Evolutionary conservation across 1,284 basidiomycete genomes (phyloP), one percentile per base, ranked within the genome.

Genomic region (Ustilago curta): DNA sequence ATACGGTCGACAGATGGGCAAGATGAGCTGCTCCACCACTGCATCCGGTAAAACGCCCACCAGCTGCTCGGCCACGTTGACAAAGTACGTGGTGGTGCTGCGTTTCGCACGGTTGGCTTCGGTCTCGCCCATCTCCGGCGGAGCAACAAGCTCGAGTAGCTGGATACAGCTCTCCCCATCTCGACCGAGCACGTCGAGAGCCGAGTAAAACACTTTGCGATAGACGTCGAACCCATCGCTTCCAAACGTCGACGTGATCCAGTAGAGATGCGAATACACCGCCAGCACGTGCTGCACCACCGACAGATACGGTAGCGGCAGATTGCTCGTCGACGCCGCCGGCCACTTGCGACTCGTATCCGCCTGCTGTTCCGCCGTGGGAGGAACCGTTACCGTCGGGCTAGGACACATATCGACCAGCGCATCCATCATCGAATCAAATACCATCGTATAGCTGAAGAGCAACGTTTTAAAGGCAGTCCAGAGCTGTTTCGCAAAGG

Each of bases 31-130:
- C 43, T 82, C 78, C 19, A 84, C 67, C 43, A 84, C 70, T 39
- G 75, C 51, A 29, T 82, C 77, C 4, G 83, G 81, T 14, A 83
- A 59, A 21, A 72, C 61, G 16, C 60, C 44, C 5, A 78, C 47
- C n/a, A 82, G 70, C 61, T 84, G 83, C 63, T 84, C 83, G 4
- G 77, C 59, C 0, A 83, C 77, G 44, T 82, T 73, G 49, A 84
- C 67, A 45, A 78, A 79, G 62, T 80, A 83, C 3, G 81, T 83
- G 7, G 55, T 67, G 0, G 51, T 32, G 39, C 68, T 67, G 14
- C 67, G 69, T 39, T 71, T 73, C 14, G 74, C 70, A 2, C 32
- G 23, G 50, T 72, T 73, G 31, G 37, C 43, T 27, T 72, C 66
- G 16, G 68, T 44, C 4, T 40, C 56, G 18, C 49, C 64, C 9